These are phyloP conservation scores for Sarocladium oryzae DNA, from an alignment of 2,329 filamentous ascomycete species.

Conservation along the genomic window DNA sequence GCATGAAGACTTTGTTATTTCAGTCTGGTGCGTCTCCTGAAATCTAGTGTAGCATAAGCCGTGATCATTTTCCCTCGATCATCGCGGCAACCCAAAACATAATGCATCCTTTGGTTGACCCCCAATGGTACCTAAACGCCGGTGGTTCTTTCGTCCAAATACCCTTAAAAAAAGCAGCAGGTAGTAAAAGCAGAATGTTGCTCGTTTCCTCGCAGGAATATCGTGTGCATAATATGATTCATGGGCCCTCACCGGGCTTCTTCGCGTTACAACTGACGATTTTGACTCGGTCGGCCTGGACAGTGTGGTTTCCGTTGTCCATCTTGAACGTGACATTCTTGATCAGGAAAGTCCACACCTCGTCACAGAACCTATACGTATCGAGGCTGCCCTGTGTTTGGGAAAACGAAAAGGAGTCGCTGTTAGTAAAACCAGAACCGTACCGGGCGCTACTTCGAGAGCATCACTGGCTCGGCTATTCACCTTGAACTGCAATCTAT, in stretches of 20 bases:
- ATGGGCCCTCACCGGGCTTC: conserved; percentile 38
- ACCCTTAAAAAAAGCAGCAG: not conserved
- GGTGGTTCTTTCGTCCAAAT: not conserved
- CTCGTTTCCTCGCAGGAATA: not conserved
- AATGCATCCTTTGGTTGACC: not conserved
- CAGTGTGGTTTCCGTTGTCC: conserved; percentile 66
- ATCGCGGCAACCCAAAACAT: not conserved
- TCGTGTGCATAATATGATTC: not conserved
- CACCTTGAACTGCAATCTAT: conserved; percentile 92
- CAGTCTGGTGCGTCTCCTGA: not conserved
- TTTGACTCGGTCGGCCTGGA: conserved; percentile 89
- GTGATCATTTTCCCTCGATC: not conserved
- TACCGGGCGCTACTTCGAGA: not conserved
- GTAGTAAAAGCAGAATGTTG: not conserved
- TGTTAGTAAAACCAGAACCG: not conserved
- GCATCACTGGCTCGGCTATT: conserved; percentile 9
- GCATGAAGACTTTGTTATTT: too few species aligned
- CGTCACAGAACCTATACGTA: conserved; percentile 98
- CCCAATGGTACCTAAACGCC: not conserved
- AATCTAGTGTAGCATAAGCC: not conserved
- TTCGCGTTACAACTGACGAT: conserved; percentile 98
- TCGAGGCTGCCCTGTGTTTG: conserved; percentile 76
- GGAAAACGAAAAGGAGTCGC: not conserved
- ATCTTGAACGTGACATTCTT: conserved; percentile 99
- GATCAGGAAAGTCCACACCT: conserved; percentile 99